A percentile compares a stretch with the other conserved stretches of the same genome.
phyloP scores from a whole-genome alignment of 2,329 filamentous ascomycete genomes.

The Albifimbria verrucaria region DNA sequence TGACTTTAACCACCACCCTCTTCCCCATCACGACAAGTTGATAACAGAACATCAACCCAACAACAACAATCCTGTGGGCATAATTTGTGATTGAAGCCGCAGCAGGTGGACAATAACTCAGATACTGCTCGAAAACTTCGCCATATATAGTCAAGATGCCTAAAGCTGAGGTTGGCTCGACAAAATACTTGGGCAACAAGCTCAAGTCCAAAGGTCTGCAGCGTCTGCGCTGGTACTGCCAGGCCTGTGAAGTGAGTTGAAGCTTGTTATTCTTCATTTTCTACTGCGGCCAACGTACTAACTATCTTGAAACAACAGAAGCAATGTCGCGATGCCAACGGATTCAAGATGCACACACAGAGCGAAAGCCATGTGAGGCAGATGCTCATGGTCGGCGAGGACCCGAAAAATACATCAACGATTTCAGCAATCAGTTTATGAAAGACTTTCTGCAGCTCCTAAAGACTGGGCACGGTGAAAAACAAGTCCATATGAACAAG shows the following conservation, averaged over 20 bases:
- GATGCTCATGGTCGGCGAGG: constrained; percentile 82
- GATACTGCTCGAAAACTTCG: neutral
- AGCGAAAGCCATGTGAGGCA: constrained; percentile 86
- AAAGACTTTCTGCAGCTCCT: constrained; percentile 75
- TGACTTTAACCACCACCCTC: constrained; percentile 2
- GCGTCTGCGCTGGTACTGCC: constrained; percentile 87
- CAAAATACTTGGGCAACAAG: constrained; percentile 88
- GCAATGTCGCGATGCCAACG: constrained; percentile 73
- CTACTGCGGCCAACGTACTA: no score
- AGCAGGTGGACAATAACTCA: no score
- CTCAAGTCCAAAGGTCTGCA: constrained; percentile 79
- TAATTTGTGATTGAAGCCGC: no score
- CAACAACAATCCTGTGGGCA: no score
- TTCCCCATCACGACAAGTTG: neutral
- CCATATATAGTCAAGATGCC: constrained; percentile 61
- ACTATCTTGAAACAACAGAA: no score
- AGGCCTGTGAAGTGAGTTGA: constrained; percentile 77
- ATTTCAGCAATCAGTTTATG: constrained; percentile 79
- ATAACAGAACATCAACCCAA: neutral
- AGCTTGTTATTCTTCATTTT: no score
- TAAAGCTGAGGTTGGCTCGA: constrained; percentile 86
- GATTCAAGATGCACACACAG: constrained; percentile 84
- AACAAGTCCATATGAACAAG: constrained; percentile 81
- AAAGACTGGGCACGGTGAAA: constrained; percentile 83
- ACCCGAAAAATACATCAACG: constrained; percentile 77